phyloP scores from a whole-genome alignment of 345 rosid genomes.

The Erysimum cheiranthoides region DNA sequence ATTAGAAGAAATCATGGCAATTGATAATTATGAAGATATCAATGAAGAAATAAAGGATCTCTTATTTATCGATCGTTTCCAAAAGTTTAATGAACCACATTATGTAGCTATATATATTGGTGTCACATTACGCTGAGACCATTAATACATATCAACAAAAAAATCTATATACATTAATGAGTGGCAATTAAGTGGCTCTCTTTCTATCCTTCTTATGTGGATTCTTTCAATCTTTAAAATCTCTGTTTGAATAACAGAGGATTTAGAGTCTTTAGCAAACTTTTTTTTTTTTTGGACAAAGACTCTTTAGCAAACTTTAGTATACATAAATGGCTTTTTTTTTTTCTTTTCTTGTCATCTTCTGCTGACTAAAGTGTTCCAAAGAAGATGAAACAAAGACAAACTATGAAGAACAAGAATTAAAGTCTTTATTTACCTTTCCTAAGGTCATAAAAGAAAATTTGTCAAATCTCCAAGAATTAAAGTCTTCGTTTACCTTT shows the following conservation, averaged over 20 bases:
- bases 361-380: neutral
- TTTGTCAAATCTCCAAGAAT: no score
- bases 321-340: no score
- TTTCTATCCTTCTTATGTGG: neutral
- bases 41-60: neutral
- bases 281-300: no score
- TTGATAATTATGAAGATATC: neutral
- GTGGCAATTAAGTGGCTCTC: neutral
- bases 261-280: neutral
- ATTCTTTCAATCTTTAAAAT: conserved; percentile 1
- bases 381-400: no score
- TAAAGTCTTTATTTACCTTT: neutral
- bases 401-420: no score
- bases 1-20: neutral
- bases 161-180: neutral
- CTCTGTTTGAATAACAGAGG: no score
- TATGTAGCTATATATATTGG: neutral
- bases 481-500: no score
- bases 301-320: neutral
- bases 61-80: neutral
- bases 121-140: neutral
- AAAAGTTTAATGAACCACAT: neutral
- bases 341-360: no score
- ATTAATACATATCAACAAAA: neutral
- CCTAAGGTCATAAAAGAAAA: no score